Base-by-base conservation (phyloP, 169 alveolate species). In the Eimeria maxima region DNA sequence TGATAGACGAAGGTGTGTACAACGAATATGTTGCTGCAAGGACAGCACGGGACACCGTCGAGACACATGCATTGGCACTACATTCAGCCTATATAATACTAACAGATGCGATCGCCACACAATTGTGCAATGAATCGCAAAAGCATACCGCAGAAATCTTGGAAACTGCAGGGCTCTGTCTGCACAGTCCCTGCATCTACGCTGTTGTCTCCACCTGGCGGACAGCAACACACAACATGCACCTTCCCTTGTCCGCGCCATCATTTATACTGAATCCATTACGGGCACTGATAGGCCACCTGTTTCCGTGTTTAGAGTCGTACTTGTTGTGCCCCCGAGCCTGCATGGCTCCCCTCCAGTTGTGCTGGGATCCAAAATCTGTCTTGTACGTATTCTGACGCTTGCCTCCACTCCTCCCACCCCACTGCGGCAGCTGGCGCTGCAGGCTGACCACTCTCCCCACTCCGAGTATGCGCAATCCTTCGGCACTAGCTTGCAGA, bases 391-490 rank as follows among this genome's bases (percentile, higher is more conserved):
- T 60, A 87, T 60, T 45, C 94, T 33, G 63, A 87, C 94, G 81
- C 94, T 87, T 60, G 63, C 67, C 53, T 55, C 83, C 83, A 87
- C 33, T 87, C 93, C 93, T 29, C 83, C 94, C 29, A 60, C 60
- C 67, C 94, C 81, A 33, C 81, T 87, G 94, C 94, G 94, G 83
- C 94, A 87, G 29, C 84, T 87, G 81, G 94, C 57, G 38, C 94
- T 87, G 81, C 94, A 87, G 44, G 63, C 81, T 38, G 94, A 87
- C 94, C 94, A 87, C 83, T 33, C 81, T 16, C 94, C 83, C 94
- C 94, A 87, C 74, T 87, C 94, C 27, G 94, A 87, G 67, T 87
- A 87, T 0, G 44, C 65, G 47, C 94, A 87, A 44, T 87, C 55
- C 63, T 50, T 60, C 55, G 80, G 84, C 45, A 63, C 63, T 11